Evolutionary conservation across 1,139 yeast genomes (phyloP).

Genomic region (Dujonia santamariae): DNA sequence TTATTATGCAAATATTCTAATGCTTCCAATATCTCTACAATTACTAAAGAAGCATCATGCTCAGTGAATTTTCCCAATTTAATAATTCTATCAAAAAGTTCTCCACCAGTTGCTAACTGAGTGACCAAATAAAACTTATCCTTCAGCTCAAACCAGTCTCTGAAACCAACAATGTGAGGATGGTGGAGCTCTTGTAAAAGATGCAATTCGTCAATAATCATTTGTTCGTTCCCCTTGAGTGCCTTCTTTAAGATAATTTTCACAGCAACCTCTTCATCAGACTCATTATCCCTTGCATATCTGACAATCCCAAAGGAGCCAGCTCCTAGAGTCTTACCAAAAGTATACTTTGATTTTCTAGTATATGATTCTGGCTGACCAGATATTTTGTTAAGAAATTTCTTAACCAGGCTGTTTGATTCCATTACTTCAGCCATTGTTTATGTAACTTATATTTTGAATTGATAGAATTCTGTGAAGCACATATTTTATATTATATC

Average conservation of each 20-base stretch:
- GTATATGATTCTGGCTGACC: conserved; percentile 74
- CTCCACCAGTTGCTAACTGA: conserved; percentile 87
- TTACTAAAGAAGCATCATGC: conserved; percentile 70
- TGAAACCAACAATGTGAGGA: conserved; percentile 78
- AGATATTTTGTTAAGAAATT: conserved; percentile 48
- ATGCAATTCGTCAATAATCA: conserved; percentile 73
- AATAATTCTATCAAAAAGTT: conserved; percentile 79
- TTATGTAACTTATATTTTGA: too few relatives aligned
- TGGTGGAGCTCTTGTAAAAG: conserved; percentile 64
- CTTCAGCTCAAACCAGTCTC: conserved; percentile 86
- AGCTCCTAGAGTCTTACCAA: conserved; percentile 83
- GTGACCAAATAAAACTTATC: conserved; percentile 77
- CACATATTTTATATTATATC: too few relatives aligned
- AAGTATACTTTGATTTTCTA: conserved; percentile 61
- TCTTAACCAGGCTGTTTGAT: conserved; percentile 19
- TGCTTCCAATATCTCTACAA: conserved; percentile 71
- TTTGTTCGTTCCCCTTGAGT: conserved; percentile 67
- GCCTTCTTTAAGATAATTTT: conserved; percentile 83
- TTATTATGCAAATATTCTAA: conserved; percentile 63
- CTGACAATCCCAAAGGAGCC: conserved; percentile 91
- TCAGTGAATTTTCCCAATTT: conserved; percentile 79
- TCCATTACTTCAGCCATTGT: not conserved
- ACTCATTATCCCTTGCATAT: conserved; percentile 58
- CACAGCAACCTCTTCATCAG: conserved; percentile 76
- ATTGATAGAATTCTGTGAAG: too few relatives aligned